These are phyloP conservation scores for Chalara sp. DNA, from an alignment of 2,329 filamentous ascomycete species.

Conservation along the genomic window DNA sequence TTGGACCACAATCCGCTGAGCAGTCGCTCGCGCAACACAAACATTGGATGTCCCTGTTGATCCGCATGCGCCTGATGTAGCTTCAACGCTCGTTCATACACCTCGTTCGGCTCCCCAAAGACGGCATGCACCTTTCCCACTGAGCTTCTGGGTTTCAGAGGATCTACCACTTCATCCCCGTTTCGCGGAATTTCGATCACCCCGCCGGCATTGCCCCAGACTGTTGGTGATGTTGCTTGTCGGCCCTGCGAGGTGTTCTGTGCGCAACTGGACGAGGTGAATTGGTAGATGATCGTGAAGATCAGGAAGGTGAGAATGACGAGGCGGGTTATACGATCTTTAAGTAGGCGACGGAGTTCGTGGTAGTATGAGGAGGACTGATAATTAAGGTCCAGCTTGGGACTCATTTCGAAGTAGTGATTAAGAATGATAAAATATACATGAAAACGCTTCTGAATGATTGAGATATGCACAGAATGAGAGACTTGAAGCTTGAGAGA, in stretches of 20 bases:
- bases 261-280: neutral
- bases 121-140: neutral
- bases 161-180: slow-evolving; percentile 20
- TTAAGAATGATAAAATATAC: no score
- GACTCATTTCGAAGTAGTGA: no score
- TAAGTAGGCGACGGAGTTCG: neutral
- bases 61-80: slow-evolving; percentile 5
- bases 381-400: no score
- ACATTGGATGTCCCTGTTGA: slow-evolving; percentile 4
- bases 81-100: slow-evolving; percentile 6
- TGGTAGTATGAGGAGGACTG: neutral
- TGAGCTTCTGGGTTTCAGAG: neutral
- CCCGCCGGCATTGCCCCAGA: slow-evolving; percentile 26
- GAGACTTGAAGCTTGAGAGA: no score
- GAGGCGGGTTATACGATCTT: neutral
- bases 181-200: slow-evolving; percentile 37
- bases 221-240: slow-evolving; percentile 30
- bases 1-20: slow-evolving; percentile 4
- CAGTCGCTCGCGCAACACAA: slow-evolving; percentile 2
- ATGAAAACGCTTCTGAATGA: no score
- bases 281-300: neutral
- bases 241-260: neutral
- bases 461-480: no score
- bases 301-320: neutral
- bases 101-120: slow-evolving; percentile 2